phyloP scores from a whole-genome alignment of 2,329 filamentous ascomycete species.

The Grosmannia huntii region DNA sequence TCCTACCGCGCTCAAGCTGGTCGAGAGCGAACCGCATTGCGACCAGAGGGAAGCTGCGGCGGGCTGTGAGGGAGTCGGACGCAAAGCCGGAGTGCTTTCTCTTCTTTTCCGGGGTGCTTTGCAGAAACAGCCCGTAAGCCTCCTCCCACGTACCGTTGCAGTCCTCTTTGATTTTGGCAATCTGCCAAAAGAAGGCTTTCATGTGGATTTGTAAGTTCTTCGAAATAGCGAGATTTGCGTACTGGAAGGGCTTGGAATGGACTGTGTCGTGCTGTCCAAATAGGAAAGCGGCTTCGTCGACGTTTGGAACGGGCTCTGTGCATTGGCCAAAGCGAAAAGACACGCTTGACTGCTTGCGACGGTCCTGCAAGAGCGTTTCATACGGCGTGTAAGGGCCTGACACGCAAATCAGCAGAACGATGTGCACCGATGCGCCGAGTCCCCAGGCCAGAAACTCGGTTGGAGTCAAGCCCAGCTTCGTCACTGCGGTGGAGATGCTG shows the following conservation, averaged over 20 bases:
- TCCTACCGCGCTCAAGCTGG: conserved; percentile 67
- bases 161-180: conserved; percentile 46
- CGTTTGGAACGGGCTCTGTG: conserved; percentile 57
- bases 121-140: conserved; percentile 34
- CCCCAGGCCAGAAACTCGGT: conserved; percentile 71
- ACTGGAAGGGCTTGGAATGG: conserved; percentile 11
- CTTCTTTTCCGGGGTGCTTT: background rate
- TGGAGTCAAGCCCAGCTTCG: conserved; percentile 58
- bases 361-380: conserved; percentile 33
- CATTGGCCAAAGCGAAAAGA: conserved; percentile 61
- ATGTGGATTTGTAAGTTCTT: conserved; percentile 57
- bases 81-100: background rate
- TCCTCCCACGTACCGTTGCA: conserved; percentile 51
- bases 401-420: conserved; percentile 61
- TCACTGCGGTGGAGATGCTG: conserved; percentile 55
- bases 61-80: background rate
- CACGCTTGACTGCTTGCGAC: conserved; percentile 9
- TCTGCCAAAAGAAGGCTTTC: conserved; percentile 46
- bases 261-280: conserved; percentile 13
- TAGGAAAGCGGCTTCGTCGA: conserved; percentile 23
- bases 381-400: conserved; percentile 44
- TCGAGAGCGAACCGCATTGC: conserved; percentile 66
- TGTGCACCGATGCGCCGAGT: conserved; percentile 50
- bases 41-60: conserved; percentile 38
- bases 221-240: conserved; percentile 56